Evolutionary conservation across 1,284 basidiomycete genomes (phyloP), one percentile per base, ranked within the genome.

Genomic region (Puccinia hordei): DNA sequence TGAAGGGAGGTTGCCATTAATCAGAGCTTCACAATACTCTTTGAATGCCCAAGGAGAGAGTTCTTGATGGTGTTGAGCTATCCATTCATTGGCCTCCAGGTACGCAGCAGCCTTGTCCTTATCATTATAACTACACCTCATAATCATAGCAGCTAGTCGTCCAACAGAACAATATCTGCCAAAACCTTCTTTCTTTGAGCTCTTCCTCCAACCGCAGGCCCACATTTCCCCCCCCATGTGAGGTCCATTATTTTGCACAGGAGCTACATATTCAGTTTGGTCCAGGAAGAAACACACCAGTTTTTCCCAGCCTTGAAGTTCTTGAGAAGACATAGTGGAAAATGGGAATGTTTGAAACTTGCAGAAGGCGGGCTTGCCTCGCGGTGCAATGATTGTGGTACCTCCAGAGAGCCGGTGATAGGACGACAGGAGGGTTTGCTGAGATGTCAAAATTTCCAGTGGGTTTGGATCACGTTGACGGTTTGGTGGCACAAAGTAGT

Each of bases 231-330:
- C 61, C 2, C 30, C 61, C 27, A 44, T 13, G 15, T 10, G 35
- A 44, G 35, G 65, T 1, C 41, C 65, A 24, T 66, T 66, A 17
- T n/a, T 44, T 17, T 44, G 41, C 38, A 66, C 65, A 9, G 1
- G 8, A 1, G 1, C 19, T 8, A 66, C 41, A 35, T 33, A 46
- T 1, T 66, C 1, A 24, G 38, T 44, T 33, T 35, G 38, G 2
- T 66, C n/a, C 6, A 66, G 19, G 33, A 66, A 46, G n/a, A 38
- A 24, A 24, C 35, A 66, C 1, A 66, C 65, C 22, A 66, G 65
- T 30, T 66, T 61, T 24, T 66, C 38, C 65, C 65, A 66, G 5
- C 65, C 41, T 17, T 66, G 35, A 41, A 44, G 35, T 24, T 66
- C 22, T n/a, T 46, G 12, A 8, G 35, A 13, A 4, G 38, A 66